A percentile compares a stretch with the other conserved stretches of the same genome.
Evolutionary conservation across 2,329 filamentous ascomycete genomes (phyloP).

Genomic region (Talaromyces sp.): DNA sequence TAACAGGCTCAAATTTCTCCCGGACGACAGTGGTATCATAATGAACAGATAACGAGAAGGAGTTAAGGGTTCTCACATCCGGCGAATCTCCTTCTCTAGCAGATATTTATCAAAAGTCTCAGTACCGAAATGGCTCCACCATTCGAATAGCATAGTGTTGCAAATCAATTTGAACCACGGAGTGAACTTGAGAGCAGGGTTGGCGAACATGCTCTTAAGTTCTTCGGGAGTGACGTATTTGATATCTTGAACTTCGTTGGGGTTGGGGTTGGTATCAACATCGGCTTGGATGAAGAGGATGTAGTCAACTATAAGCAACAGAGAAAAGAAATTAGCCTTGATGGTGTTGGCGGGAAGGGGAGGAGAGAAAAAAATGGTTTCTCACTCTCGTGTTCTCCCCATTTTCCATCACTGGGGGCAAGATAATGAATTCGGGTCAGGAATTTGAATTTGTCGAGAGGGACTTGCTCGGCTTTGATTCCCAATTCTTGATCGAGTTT

Average conservation of each 20-base stretch:
- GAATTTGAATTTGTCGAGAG: conserved; percentile 85
- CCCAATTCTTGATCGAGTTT: conserved; percentile 94
- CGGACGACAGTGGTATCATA: conserved; percentile 8
- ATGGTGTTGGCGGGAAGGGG: not conserved
- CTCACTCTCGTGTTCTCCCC: conserved; percentile 97
- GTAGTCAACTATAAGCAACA: conserved; percentile 69
- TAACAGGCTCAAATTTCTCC: not conserved
- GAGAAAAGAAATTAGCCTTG: not conserved
- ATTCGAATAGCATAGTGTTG: conserved; percentile 94
- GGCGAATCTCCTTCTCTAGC: conserved; percentile 79
- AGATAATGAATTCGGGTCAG: conserved; percentile 97
- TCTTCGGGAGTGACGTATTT: conserved; percentile 78
- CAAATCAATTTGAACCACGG: conserved; percentile 99
- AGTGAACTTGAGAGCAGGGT: conserved; percentile 78
- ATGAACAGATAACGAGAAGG: not conserved
- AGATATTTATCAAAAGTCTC: conserved; percentile 75
- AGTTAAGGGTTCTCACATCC: conserved; percentile 55
- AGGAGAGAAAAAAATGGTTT: conserved; percentile 19
- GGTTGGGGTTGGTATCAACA: conserved; percentile 74
- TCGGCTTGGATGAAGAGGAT: conserved; percentile 97
- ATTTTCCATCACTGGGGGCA: conserved; percentile 92
- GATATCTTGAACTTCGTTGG: conserved; percentile 82
- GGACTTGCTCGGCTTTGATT: conserved; percentile 83
- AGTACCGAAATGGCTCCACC: conserved; percentile 80
- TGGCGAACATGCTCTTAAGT: conserved; percentile 77